Evolutionary conservation across 169 alveolate genomes (phyloP), one percentile per base, ranked within the genome.

Genomic region (Eimeria nieschulzi): DNA sequence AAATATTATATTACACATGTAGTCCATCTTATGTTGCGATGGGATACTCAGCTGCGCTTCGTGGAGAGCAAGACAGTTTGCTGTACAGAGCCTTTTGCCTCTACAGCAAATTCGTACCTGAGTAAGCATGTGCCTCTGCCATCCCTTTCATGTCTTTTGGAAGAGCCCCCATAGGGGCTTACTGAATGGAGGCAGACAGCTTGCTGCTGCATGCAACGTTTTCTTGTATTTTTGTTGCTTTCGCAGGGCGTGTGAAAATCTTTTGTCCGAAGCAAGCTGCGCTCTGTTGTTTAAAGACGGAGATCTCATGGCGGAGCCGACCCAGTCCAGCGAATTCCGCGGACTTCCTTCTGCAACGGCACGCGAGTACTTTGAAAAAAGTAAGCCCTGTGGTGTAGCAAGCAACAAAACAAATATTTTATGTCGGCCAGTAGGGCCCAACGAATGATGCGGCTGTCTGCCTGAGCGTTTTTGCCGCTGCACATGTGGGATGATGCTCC

Each of bases 31-130:
- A n/a, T n/a, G n/a, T n/a, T n/a, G n/a, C n/a, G 64, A 56, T 10
- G 64, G 13, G 13, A 56, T 10, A 13, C 64, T 56, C 73, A 64
- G 73, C 73, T 12, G 73, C 73, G 9, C 73, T 64, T 23, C 10
- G 73, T 12, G 73, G 73, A 9, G 73, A 64, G 19, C 73, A 64
- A 64, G 73, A 64, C 25, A 64, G 73, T 23, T 64, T 64, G 73
- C 25, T 64, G 73, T 64, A 64, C 25, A 64, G 73, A 19, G 73
- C 73, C 17, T 64, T 64, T 23, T 64, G 73, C 25, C 73, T 64
- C 73, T 64, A 64, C 73, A 64, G 73, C 73, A 23, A 64, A 64
- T 64, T 64, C 25, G 73, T 64, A 12, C 73, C 73, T 12, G 23
- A 19, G 73, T 64, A 23, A n/a, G 73, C 7, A 64, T 12, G 13